Evolutionary conservation across 164 flowering plant species (phyloP).

Genomic region (Saururus chinensis): DNA sequence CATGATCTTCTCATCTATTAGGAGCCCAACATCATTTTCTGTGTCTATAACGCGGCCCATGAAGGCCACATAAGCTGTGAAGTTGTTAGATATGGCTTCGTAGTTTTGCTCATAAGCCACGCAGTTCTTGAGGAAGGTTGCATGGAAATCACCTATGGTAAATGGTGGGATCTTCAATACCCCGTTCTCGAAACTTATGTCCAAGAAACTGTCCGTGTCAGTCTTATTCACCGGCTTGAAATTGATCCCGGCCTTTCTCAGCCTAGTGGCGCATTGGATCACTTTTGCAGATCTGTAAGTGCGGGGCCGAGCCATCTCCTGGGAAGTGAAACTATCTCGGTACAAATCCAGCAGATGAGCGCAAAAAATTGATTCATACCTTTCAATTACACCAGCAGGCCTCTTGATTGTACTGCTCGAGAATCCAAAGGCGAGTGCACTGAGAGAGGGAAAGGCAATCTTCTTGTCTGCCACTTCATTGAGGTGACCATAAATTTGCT

Average conservation of each 20-base stretch:
- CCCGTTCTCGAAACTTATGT: background rate
- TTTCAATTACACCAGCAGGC: background rate
- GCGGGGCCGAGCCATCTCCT: background rate
- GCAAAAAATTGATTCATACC: background rate
- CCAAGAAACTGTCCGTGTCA: background rate
- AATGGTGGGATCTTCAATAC: conserved; percentile 2
- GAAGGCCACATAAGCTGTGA: conserved; percentile 2
- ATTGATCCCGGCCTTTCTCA: background rate
- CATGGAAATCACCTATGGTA: background rate
- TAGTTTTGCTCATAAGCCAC: conserved; percentile 1
- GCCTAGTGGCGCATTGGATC: background rate
- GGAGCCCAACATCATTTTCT: background rate
- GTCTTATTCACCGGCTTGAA: background rate
- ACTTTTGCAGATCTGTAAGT: background rate
- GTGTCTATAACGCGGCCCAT: conserved; percentile 1
- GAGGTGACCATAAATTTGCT: background rate
- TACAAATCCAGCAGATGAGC: background rate
- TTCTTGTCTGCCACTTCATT: no score
- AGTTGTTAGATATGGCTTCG: background rate
- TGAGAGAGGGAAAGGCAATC: background rate
- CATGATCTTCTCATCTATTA: background rate
- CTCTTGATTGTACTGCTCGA: background rate
- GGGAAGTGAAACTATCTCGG: background rate
- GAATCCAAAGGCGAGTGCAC: background rate
- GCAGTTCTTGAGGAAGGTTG: background rate